Evolutionary conservation across 2,329 filamentous ascomycete species (phyloP), one percentile per base, ranked within the genome.

Genomic region (Trichoderma sp.): DNA sequence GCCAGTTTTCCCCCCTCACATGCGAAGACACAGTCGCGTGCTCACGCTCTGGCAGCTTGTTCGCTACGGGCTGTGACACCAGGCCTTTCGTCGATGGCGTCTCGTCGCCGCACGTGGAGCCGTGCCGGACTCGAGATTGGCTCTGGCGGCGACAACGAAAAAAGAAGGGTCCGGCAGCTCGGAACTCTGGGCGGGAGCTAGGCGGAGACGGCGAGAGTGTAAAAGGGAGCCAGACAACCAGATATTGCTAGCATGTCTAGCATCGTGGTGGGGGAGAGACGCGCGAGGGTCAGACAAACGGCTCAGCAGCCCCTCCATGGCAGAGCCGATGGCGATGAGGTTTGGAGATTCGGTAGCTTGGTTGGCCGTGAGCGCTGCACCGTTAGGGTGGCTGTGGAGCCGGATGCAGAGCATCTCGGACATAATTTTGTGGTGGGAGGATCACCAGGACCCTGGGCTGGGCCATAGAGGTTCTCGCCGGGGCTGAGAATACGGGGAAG

Each of bases 51-150:
- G 28, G 56, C 36, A 60, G 66, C 66, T 51, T 47, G 66, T 69
- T 53, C 56, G 65, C 53, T 60, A 43, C 57, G 57, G 28, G 28
- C 30, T 28, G 67, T 70, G 67, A 58, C 67, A 62, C 67, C 12
- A 57, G 58, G 26, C 15, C 14, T 36, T 62, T 68, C 47, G 57
- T 62, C 36, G 64, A 64, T 21, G 69, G 56, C 75, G 73, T 73
- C 72, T 74, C 73, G 63, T 73, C 58, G 58, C 21, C 26, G 72
- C 75, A 76, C 75, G 76, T 77, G 75, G 72, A 71, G 53, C 64
- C 47, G 36, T 51, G 21, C 21, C 32, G 12, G 53, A 47, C 34
- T 67, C 63, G 53, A 73, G 69, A 75, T 74, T 75, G 74, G 75
- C 71, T 73, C 64, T 53, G 39, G n/a, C 53, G 24, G n/a, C 28